These are phyloP conservation scores for Paramarasmius palmivorus DNA, from an alignment of 1,284 basidiomycete species.

Conservation along the genomic window DNA sequence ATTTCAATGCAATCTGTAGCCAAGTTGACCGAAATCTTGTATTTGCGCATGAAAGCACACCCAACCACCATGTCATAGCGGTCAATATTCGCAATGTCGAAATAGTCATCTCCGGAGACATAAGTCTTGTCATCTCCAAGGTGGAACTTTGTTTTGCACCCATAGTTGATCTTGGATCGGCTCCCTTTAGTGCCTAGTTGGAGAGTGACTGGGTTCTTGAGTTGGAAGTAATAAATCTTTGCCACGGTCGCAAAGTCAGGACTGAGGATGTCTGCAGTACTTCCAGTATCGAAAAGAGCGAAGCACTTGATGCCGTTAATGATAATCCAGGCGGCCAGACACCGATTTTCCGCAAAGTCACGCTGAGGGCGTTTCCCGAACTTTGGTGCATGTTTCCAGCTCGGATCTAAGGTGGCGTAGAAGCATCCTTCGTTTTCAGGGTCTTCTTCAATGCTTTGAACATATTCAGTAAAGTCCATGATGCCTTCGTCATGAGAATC, in stretches of 20 bases:
- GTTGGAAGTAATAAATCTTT: constrained; percentile 9
- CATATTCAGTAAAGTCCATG: neutral
- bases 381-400: neutral
- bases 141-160: constrained; percentile 6
- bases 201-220: constrained; percentile 21
- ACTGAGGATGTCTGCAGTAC: constrained; percentile 21
- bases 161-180: constrained; percentile 23
- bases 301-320: constrained; percentile 21
- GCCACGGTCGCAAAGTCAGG: constrained; percentile 21
- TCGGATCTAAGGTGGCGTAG: neutral
- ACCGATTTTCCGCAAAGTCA: constrained; percentile 1
- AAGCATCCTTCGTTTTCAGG: neutral
- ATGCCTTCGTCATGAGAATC: neutral
- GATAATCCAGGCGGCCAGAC: constrained; percentile 9
- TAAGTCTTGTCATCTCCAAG: neutral
- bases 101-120: constrained; percentile 10
- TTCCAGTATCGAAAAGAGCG: constrained; percentile 23
- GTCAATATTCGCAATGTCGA: constrained; percentile 21
- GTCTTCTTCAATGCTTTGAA: neutral
- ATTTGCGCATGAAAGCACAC: constrained; percentile 15
- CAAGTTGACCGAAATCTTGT: constrained; percentile 15
- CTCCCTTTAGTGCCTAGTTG: constrained; percentile 26
- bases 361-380: constrained; percentile 3
- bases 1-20: constrained; percentile 9
- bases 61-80: constrained; percentile 20